phyloP scores from a whole-genome alignment of 345 rosid species.

The Lumnitzera littorea region DNA sequence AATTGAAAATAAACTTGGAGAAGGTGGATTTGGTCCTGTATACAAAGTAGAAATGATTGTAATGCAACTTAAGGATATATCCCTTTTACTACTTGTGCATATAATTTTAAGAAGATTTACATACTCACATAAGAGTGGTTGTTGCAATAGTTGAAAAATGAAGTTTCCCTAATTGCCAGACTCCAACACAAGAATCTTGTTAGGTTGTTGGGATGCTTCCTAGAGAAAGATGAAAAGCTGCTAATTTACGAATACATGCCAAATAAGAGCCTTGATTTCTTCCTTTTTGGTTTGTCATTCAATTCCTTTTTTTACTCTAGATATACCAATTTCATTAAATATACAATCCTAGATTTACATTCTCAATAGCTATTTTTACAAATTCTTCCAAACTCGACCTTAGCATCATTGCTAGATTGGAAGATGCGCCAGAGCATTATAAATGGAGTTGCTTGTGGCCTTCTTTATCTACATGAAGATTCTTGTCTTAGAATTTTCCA shows the following conservation, averaged over 20 bases:
- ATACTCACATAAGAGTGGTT: neutral
- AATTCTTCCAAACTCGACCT: slow-evolving; percentile 19
- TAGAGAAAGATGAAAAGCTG: slow-evolving; percentile 36
- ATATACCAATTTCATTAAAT: too few species aligned
- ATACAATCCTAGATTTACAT: too few species aligned
- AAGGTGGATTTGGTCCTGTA: slow-evolving; percentile 58
- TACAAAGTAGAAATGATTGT: slow-evolving; percentile 24
- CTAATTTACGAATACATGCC: slow-evolving; percentile 40
- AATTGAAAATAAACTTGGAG: slow-evolving; percentile 37
- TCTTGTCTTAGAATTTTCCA: slow-evolving; percentile 48
- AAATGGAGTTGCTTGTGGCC: slow-evolving; percentile 38
- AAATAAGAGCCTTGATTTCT: slow-evolving; percentile 37
- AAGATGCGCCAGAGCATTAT: too few species aligned
- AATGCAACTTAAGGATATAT: neutral
- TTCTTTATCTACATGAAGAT: slow-evolving; percentile 46
- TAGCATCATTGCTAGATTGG: slow-evolving; percentile 7
- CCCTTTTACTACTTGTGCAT: too few species aligned
- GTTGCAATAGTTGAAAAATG: slow-evolving; percentile 17
- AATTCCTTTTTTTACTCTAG: neutral
- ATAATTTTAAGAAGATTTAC: neutral
- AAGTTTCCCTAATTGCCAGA: slow-evolving; percentile 32
- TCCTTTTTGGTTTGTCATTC: slow-evolving; percentile 25
- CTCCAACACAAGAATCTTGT: slow-evolving; percentile 54
- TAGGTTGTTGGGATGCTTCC: slow-evolving; percentile 36
- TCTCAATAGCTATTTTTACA: neutral